Percentiles rank a stretch among this genome's conserved stretches.
These are phyloP conservation scores for Rauvolfia tetraphylla DNA, from an alignment of 257 asterid species.

Conservation along the genomic window DNA sequence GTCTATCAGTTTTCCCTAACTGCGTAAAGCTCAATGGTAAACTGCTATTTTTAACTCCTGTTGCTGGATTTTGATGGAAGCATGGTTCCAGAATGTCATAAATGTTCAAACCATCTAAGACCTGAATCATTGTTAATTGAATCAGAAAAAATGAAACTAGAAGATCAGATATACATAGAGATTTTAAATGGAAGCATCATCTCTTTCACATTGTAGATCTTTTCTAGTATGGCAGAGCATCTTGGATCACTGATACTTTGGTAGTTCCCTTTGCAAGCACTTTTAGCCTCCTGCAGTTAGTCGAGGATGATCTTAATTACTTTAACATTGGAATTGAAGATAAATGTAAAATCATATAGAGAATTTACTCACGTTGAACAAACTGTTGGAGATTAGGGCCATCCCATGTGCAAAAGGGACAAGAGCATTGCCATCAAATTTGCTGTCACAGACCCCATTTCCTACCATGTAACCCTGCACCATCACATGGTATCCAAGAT, in stretches of 20 bases:
- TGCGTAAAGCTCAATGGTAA: constrained; percentile 48
- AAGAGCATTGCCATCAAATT: constrained; percentile 50
- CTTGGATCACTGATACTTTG: not conserved
- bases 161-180: too few species aligned
- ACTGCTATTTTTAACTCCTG: constrained; percentile 15
- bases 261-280: constrained; percentile 34
- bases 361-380: constrained; percentile 32
- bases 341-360: not conserved
- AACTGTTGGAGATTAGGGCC: constrained; percentile 41
- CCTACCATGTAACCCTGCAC: constrained; percentile 61
- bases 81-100: constrained; percentile 56
- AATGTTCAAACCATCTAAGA: constrained; percentile 30
- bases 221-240: constrained; percentile 27
- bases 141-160: not conserved
- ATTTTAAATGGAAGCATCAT: too few species aligned
- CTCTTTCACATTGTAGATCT: not conserved
- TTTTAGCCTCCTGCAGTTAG: constrained; percentile 36
- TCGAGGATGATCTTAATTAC: too few species aligned
- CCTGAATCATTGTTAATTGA: constrained; percentile 23
- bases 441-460: constrained; percentile 46
- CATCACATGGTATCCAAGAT: not conserved
- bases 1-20: constrained; percentile 45
- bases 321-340: not conserved
- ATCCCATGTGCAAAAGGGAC: constrained; percentile 50
- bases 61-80: constrained; percentile 20